A percentile compares a stretch with the other conserved stretches of the same genome.
Evolutionary conservation across 192 early-diverging fungal species (phyloP).

Genomic region (Entomortierella chlamydospora): DNA sequence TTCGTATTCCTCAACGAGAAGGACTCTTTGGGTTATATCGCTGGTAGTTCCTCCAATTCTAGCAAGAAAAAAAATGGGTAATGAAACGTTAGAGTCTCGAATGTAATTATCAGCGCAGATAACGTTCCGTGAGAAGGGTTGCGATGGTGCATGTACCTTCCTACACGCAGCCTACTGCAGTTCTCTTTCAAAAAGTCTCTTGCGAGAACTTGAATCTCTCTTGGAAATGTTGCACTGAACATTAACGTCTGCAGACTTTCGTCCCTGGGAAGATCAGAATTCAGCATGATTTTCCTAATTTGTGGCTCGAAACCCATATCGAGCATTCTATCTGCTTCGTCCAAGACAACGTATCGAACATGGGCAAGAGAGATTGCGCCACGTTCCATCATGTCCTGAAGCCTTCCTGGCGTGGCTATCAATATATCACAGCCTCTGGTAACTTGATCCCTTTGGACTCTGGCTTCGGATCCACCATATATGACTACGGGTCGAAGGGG

Average conservation of each 20-base stretch:
- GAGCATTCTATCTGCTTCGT: constrained; percentile 95
- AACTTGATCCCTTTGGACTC: constrained; percentile 80
- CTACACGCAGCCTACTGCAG: constrained; percentile 86
- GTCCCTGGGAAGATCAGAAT: constrained; percentile 79
- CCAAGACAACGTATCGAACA: constrained; percentile 79
- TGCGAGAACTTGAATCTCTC: constrained; percentile 90
- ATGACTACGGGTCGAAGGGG: constrained; percentile 71
- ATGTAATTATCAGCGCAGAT: too few relatives aligned
- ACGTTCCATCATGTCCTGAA: constrained; percentile 91
- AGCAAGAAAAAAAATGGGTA: too few relatives aligned
- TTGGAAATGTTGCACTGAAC: constrained; percentile 99
- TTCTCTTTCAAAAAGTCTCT: constrained; percentile 87
- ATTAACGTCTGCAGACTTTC: constrained; percentile 89
- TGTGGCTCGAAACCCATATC: constrained; percentile 99
- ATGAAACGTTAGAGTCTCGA: too few relatives aligned
- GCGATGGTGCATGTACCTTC: constrained; percentile 71
- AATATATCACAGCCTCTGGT: constrained; percentile 92
- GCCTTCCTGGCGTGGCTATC: constrained; percentile 94
- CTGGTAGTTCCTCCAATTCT: constrained; percentile 47
- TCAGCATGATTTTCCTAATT: constrained; percentile 86
- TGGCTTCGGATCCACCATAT: constrained; percentile 91
- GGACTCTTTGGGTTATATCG: constrained; percentile 56
- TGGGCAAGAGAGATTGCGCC: constrained; percentile 76
- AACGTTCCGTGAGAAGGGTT: too few relatives aligned
- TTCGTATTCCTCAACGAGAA: constrained; percentile 71